A percentile compares a stretch with the other conserved stretches of the same genome.
phyloP scores from a whole-genome alignment of 768 basidiomycete species.

The Dioszegia hungarica region DNA sequence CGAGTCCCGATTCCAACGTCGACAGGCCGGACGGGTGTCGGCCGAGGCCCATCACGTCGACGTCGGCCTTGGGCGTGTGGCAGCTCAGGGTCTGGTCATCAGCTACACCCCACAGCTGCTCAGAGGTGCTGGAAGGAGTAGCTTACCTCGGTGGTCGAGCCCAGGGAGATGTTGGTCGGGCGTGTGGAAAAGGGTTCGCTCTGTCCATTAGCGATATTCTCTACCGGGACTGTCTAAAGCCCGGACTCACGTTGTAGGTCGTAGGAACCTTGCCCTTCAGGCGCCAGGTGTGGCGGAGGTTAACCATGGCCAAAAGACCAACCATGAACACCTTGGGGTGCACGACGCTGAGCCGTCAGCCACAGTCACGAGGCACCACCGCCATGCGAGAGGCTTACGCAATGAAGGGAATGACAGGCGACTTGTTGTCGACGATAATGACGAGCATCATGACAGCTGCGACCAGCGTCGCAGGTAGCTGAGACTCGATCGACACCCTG shows the following conservation, averaged over 20 bases:
- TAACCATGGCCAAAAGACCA: slow-evolving; percentile 4
- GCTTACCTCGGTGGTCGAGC: slow-evolving; percentile 2
- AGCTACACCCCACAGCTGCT: background rate
- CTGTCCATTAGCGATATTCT: background rate
- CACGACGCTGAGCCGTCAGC: slow-evolving; percentile 1
- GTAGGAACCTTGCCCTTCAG: background rate
- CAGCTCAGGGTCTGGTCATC: background rate
- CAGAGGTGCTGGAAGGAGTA: background rate
- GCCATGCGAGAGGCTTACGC: background rate
- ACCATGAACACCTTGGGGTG: slow-evolving; percentile 10
- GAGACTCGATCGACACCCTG: slow-evolving; percentile 6
- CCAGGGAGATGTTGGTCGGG: background rate
- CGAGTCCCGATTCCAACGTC: too few relatives aligned
- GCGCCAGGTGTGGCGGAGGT: slow-evolving; percentile 3
- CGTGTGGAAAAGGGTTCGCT: background rate
- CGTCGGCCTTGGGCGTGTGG: background rate
- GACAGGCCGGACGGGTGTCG: too few relatives aligned
- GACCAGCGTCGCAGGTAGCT: slow-evolving; percentile 3
- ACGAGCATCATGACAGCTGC: background rate
- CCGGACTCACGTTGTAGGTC: background rate
- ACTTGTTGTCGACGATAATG: background rate
- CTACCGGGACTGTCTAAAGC: background rate
- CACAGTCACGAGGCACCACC: background rate
- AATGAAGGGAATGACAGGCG: slow-evolving; percentile 2
- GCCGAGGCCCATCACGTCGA: too few relatives aligned